Evolutionary conservation across 306 rosid genomes (phyloP).

Genomic region (Rosa lucieae): DNA sequence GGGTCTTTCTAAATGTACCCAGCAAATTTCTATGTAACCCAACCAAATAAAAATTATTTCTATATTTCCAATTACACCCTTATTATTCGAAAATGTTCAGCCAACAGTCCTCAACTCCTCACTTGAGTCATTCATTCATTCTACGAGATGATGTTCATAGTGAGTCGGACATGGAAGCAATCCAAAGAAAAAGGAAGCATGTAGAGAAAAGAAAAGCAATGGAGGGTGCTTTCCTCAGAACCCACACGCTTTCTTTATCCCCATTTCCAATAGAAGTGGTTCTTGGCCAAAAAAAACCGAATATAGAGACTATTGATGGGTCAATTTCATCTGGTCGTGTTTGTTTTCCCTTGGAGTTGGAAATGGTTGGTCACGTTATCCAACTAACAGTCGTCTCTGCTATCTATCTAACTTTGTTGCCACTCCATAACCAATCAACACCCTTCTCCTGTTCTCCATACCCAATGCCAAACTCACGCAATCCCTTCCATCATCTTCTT

Average conservation of each 20-base stretch:
- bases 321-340: background rate
- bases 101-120: no score
- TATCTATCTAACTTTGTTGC: background rate
- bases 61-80: no score
- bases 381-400: conserved; percentile 9
- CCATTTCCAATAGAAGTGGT: background rate
- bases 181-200: background rate
- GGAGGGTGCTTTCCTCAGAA: background rate
- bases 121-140: no score
- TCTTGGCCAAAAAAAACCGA: background rate
- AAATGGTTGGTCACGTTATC: background rate
- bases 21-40: no score
- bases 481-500: background rate
- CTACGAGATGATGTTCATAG: background rate
- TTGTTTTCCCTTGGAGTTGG: background rate
- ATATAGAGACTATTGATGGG: background rate
- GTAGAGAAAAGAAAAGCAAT: background rate
- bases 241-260: background rate
- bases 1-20: no score
- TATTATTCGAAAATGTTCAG: no score
- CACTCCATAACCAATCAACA: background rate
- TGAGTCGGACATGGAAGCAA: background rate
- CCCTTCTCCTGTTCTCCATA: conserved; percentile 11
- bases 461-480: background rate
- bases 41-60: no score